A percentile compares a stretch with the other conserved stretches of the same genome.
Conservation (phyloP, 2,329 filamentous ascomycete species). For the Ascochyta viciae-villosae region DNA sequence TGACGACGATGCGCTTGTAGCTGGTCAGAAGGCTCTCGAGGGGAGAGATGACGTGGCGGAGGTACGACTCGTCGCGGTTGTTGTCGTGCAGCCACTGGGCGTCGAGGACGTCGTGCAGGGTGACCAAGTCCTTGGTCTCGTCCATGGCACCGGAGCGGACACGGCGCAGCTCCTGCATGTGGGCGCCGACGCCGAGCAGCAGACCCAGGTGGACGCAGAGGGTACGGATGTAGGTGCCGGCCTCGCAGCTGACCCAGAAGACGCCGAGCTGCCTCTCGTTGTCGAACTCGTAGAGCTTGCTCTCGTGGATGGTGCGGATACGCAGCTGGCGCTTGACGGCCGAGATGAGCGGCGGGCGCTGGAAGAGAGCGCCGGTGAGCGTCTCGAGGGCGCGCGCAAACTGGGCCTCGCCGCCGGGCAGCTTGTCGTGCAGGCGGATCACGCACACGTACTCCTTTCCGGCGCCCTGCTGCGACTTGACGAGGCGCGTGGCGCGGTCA, state of each 20-base stretch:
- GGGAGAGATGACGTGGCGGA: slow-evolving; percentile 88
- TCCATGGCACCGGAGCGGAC: slow-evolving; percentile 95
- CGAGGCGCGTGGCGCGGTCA: slow-evolving; percentile 93
- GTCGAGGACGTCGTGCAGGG: slow-evolving; percentile 92
- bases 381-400: slow-evolving; percentile 94
- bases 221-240: slow-evolving; percentile 97
- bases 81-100: slow-evolving; percentile 97
- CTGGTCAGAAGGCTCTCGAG: slow-evolving; percentile 89
- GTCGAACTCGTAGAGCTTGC: slow-evolving; percentile 94
- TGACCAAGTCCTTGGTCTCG: slow-evolving; percentile 87
- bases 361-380: slow-evolving; percentile 94
- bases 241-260: slow-evolving; percentile 99
- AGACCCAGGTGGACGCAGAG: slow-evolving; percentile 92
- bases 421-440: slow-evolving; percentile 92
- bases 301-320: slow-evolving; percentile 97
- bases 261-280: slow-evolving; percentile 97
- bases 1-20: slow-evolving; percentile 97
- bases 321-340: slow-evolving; percentile 98
- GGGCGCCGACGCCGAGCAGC: slow-evolving; percentile 81
- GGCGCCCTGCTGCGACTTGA: slow-evolving; percentile 98
- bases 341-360: slow-evolving; percentile 94
- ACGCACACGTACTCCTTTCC: slow-evolving; percentile 99
- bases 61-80: slow-evolving; percentile 89
- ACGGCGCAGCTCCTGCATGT: slow-evolving; percentile 98
- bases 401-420: slow-evolving; percentile 90